Conservation (phyloP, 2,329 filamentous ascomycete species). For the Talaromyces atroroseus region DNA sequence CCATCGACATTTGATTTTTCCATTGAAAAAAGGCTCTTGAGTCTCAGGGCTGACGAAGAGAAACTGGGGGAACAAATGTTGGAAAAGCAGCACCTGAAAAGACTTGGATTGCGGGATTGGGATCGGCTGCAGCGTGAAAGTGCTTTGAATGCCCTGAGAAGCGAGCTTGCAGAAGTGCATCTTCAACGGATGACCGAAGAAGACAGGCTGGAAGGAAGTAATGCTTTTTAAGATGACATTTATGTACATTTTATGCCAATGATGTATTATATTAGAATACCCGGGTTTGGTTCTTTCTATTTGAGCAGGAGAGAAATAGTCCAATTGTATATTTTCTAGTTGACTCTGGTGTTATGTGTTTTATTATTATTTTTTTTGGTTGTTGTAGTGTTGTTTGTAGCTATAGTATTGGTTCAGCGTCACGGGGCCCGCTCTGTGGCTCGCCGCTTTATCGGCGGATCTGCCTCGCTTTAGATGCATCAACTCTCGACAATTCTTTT, state of each 20-base stretch:
- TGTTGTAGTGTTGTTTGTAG: background rate
- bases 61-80: conserved; percentile 40
- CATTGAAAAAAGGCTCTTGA: conserved; percentile 40
- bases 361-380: background rate
- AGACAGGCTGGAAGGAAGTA: conserved; percentile 36
- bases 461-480: background rate
- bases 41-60: conserved; percentile 42
- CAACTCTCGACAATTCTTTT: background rate
- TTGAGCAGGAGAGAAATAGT: background rate
- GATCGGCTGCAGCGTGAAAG: conserved; percentile 44
- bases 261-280: conserved; percentile 1
- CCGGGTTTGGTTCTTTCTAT: background rate
- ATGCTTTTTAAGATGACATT: conserved; percentile 30
- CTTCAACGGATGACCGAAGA: conserved; percentile 42
- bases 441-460: background rate
- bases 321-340: background rate
- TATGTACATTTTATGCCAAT: background rate
- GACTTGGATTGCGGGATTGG: conserved; percentile 42
- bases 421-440: background rate
- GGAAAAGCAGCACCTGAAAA: conserved; percentile 41
- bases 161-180: conserved; percentile 45
- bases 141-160: conserved; percentile 41
- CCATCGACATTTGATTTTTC: conserved; percentile 33
- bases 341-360: background rate
- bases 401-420: background rate